Conservation (phyloP, 75 land plant genomes). For the Picea glauca region DNA sequence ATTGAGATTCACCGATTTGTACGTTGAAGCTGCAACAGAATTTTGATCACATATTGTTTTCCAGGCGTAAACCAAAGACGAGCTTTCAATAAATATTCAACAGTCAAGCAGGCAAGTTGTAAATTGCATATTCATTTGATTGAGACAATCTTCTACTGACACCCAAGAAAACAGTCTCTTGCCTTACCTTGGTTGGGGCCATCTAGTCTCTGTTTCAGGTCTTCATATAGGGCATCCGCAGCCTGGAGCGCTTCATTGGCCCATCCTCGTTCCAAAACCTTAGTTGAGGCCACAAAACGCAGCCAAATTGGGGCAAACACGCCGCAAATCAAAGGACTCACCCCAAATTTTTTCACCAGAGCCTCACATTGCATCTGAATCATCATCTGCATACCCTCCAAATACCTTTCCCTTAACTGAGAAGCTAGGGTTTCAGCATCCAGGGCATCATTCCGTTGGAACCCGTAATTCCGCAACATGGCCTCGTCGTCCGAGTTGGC, state of each 20-base stretch:
- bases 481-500: conserved; percentile 15
- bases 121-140: not conserved
- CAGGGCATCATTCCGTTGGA: not conserved
- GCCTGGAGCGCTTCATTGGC: conserved; percentile 33
- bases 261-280: conserved; percentile 73
- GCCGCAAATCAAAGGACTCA: conserved; percentile 72
- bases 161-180: not conserved
- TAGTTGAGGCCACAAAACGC: conserved; percentile 55
- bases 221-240: conserved; percentile 10
- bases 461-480: conserved; percentile 1
- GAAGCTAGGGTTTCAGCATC: conserved; percentile 18
- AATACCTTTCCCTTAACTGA: conserved; percentile 46
- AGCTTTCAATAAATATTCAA: not conserved
- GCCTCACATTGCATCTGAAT: conserved; percentile 81
- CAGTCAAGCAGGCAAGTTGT: not conserved
- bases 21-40: not conserved
- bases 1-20: not conserved
- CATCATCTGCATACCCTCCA: conserved; percentile 83
- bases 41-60: not conserved
- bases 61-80: not conserved
- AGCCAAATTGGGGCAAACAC: conserved; percentile 70
- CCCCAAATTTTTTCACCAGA: conserved; percentile 67
- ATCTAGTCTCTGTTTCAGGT: not conserved
- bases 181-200: not conserved
- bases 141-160: not conserved